These are phyloP conservation scores for Suillus weaverae DNA, from an alignment of 768 basidiomycete genomes.

Conservation along the genomic window DNA sequence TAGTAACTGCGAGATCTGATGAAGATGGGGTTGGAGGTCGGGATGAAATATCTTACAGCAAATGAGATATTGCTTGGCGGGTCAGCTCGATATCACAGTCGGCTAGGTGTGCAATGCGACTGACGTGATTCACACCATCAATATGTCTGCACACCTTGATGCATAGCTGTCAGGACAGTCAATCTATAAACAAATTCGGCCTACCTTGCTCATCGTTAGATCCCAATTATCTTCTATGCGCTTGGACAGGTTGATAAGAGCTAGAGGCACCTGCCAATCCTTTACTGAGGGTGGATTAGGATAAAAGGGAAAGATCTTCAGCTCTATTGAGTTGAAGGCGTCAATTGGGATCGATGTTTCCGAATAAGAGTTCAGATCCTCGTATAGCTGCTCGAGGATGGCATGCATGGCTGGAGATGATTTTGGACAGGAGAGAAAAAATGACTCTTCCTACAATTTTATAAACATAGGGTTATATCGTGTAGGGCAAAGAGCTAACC, in stretches of 20 bases:
- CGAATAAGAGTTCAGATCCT: conserved; percentile 96
- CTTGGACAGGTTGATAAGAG: conserved; percentile 79
- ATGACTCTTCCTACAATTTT: conserved; percentile 73
- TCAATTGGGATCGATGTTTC: conserved; percentile 93
- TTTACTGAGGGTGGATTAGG: conserved; percentile 88
- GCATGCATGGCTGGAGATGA: conserved; percentile 70
- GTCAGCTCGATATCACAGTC: conserved; percentile 84
- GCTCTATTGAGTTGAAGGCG: conserved; percentile 89
- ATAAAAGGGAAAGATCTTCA: conserved; percentile 96
- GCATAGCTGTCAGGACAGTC: background rate
- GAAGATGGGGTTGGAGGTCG: background rate
- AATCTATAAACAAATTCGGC: conserved; percentile 2
- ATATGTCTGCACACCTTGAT: conserved; percentile 76
- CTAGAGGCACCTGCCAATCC: conserved; percentile 95
- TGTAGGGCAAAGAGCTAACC: conserved; percentile 46
- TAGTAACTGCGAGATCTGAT: conserved; percentile 66
- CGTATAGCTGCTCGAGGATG: conserved; percentile 94
- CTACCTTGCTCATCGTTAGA: conserved; percentile 84
- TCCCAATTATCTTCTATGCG: conserved; percentile 94
- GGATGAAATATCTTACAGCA: conserved; percentile 61
- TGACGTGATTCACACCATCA: conserved; percentile 90
- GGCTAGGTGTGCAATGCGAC: conserved; percentile 87
- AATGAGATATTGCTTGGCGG: conserved; percentile 85
- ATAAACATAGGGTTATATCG: conserved; percentile 7
- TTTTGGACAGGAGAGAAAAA: conserved; percentile 75